Evolutionary conservation across 805 yeast genomes (phyloP), one percentile per base, ranked within the genome.

Genomic region (Wickerhamiella azyma): DNA sequence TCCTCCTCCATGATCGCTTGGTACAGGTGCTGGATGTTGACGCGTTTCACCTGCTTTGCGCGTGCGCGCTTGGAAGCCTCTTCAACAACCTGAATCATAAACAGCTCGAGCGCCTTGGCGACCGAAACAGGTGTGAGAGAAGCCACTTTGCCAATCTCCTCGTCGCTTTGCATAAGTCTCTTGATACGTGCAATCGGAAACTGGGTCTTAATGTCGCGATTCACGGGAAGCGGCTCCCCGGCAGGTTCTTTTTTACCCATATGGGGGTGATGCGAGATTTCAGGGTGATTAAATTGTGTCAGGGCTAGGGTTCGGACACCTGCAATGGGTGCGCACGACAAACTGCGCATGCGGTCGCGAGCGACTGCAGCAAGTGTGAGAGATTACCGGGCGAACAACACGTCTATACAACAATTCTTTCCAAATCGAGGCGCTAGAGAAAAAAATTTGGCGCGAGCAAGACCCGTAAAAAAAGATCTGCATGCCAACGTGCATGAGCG

Each of bases 111-210:
- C 0, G 98, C 95, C 51, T 96, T 75, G 7, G 97, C 96, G 8
- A 92, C 95, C 14, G 89, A 89, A n/a, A 89, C 82, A 0, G 99
- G 99, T 2, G 99, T 94, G 1, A 96, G 96, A 59, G 88, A 96
- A 3, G 98, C 96, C 5, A 92, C 97, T 60, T 92, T 92, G 2
- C 99, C 99, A 39, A 92, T 88, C 52, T 92, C 99, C 52, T 92
- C 98, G 63, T 92, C 99, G 26, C 94, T 79, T 60, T 92, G 98
- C 96, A 92, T 89, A 49, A 92, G 76, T 57, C 92, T 85, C 68
- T 92, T 92, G 57, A 92, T 86, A 52, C 97, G 76, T 2, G 97
- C 97, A 41, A 66, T 68, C 6, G 70, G 70, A 55, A 66, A 66
- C 37, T 67, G 65, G 39, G 70, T 66, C 51, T 64, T 65, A 39